A percentile compares a stretch with the other conserved stretches of the same genome.
Conservation (phyloP, 305 asterid genomes). For the Fraxinus paxiana region DNA sequence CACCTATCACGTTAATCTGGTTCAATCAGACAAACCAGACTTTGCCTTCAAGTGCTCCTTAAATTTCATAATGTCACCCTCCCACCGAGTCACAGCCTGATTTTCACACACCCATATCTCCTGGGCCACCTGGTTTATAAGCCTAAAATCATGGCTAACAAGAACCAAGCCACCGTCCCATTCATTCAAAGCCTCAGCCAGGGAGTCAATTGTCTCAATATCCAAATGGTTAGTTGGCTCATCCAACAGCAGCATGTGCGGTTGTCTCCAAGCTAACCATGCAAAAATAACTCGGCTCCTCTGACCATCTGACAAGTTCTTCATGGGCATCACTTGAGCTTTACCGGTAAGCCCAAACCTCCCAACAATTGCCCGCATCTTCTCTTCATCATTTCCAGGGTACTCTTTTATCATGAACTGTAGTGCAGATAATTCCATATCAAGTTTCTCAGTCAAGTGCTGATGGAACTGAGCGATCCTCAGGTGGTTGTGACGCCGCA, state of each 20-base stretch:
- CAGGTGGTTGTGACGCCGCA: conserved; percentile 88
- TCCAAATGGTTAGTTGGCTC: conserved; percentile 98
- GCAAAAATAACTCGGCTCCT: conserved; percentile 88
- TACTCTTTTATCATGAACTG: conserved; percentile 74
- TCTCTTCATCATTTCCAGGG: conserved; percentile 92
- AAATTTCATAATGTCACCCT: conserved; percentile 88
- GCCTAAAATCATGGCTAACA: conserved; percentile 96
- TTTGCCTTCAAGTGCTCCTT: conserved; percentile 74
- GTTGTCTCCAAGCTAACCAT: conserved; percentile 90
- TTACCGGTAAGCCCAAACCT: conserved; percentile 91
- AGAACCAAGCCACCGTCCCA: conserved; percentile 99
- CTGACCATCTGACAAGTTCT: conserved; percentile 86
- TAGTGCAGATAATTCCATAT: conserved; percentile 75
- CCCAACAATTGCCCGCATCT: conserved; percentile 83
- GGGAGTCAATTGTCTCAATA: conserved; percentile 89
- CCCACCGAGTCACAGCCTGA: conserved; percentile 83
- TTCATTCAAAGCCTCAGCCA: conserved; percentile 90
- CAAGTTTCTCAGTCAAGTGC: conserved; percentile 87
- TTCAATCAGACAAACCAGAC: conserved; percentile 57
- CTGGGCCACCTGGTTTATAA: conserved; percentile 91
- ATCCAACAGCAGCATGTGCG: conserved; percentile 82
- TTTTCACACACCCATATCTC: conserved; percentile 99
- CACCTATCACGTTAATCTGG: neutral
- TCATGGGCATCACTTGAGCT: conserved; percentile 94
- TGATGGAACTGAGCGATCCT: conserved; percentile 95